Percentiles rank a stretch among this genome's conserved stretches.
Conservation (phyloP, 1,139 yeast species). For the Debaryomycetaceae sp. region DNA sequence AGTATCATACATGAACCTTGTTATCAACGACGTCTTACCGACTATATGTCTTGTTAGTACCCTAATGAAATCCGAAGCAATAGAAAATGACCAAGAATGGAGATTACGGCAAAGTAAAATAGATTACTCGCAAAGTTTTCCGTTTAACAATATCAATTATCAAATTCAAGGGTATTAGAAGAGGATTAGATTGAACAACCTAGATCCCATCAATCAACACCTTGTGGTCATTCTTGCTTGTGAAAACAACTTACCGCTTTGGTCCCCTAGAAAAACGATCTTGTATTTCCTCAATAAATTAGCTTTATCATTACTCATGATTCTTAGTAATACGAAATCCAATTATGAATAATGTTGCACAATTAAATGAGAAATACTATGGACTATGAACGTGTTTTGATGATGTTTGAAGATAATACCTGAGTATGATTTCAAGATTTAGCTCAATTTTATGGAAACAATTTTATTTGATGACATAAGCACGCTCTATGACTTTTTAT, state of each 20-base stretch:
- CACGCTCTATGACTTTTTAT: too few species aligned
- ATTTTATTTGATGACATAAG: background rate
- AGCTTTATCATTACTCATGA: conserved; percentile 7
- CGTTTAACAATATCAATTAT: too few species aligned
- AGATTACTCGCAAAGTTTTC: too few species aligned
- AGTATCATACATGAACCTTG: conserved; percentile 97
- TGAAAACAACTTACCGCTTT: conserved; percentile 75
- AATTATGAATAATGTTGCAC: background rate
- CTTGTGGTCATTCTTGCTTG: too few species aligned
- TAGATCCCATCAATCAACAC: too few species aligned
- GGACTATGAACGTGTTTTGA: too few species aligned
- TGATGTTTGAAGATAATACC: background rate
- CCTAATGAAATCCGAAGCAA: background rate
- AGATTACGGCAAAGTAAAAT: background rate
- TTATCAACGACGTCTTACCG: conserved; percentile 92
- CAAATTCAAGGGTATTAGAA: too few species aligned
- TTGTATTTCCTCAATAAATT: conserved; percentile 62
- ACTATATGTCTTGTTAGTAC: conserved; percentile 38
- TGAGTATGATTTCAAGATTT: background rate
- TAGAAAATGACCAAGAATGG: background rate
- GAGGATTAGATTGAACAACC: too few species aligned
- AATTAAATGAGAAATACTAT: background rate
- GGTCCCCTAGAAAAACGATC: conserved; percentile 96
- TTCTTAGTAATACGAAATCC: background rate
- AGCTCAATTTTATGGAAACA: background rate